A percentile compares a stretch with the other conserved stretches of the same genome.
Conservation (phyloP, 1,139 yeast genomes). For the Kodamaea sp. region DNA sequence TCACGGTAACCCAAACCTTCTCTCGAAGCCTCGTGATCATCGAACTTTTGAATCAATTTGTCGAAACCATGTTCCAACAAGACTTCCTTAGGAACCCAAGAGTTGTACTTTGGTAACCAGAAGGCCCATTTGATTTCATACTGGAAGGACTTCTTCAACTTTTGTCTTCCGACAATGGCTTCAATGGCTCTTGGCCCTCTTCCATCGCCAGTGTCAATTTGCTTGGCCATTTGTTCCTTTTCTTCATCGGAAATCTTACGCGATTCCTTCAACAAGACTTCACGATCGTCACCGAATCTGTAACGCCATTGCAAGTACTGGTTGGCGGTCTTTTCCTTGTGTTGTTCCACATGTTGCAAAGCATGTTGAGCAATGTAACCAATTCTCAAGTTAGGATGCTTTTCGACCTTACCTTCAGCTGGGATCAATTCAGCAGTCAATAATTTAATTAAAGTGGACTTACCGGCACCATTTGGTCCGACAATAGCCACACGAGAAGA, state of each 20-base stretch:
- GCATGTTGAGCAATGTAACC: conserved; percentile 99
- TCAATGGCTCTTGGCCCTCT: conserved; percentile 87
- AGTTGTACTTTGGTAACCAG: conserved; percentile 91
- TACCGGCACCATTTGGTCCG: conserved; percentile 99
- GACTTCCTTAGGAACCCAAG: conserved; percentile 87
- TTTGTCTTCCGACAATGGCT: conserved; percentile 96
- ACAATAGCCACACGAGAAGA: conserved; percentile 95
- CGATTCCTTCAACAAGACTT: conserved; percentile 88
- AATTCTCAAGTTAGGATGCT: conserved; percentile 96
- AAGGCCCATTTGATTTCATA: conserved; percentile 94
- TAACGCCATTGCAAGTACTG: conserved; percentile 99
- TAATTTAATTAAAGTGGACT: conserved; percentile 89
- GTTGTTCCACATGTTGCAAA: conserved; percentile 93
- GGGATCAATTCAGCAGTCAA: conserved; percentile 92
- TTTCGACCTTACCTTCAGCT: conserved; percentile 84
- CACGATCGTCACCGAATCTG: conserved; percentile 97
- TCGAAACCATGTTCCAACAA: conserved; percentile 81
- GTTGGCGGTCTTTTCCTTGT: conserved; percentile 95
- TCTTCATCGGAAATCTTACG: conserved; percentile 87
- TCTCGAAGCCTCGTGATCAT: conserved; percentile 97
- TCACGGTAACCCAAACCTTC: conserved; percentile 98
- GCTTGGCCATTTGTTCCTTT: conserved; percentile 73
- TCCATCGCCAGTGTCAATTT: conserved; percentile 82
- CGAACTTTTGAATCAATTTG: conserved; percentile 88
- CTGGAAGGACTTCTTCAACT: conserved; percentile 93